Evolutionary conservation across 2,329 filamentous ascomycete species (phyloP), one percentile per base, ranked within the genome.

Genomic region (Chrysosporium queenslandicum): DNA sequence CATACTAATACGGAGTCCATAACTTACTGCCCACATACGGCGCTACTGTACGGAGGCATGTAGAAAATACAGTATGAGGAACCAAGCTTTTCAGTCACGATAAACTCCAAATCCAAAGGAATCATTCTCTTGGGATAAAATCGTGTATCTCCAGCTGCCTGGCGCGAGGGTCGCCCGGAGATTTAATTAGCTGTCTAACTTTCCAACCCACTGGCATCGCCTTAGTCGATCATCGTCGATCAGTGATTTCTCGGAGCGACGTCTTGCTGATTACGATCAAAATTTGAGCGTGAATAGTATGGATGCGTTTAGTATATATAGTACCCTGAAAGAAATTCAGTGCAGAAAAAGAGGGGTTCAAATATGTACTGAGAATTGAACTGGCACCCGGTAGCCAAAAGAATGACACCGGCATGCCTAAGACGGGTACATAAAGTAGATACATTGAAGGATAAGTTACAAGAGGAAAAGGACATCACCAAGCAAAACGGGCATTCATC

Each of bases 321-420:
- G n/a, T n/a, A n/a, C n/a, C n/a, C n/a, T n/a, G n/a, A n/a, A n/a
- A n/a, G n/a, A n/a, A n/a, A n/a, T n/a, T n/a, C 14, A 12, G 32
- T 36, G 14, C 32, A n/a, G 32, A 45, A 43, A 43, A 36, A 5
- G n/a, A 21, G 21, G 21, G 12, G 16, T 27, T 37, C 14, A 45
- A 45, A 51, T 51, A 51, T 45, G 49, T 51, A 51, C 49, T 51
- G 40, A 45, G 49, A 51, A 51, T 51, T 51, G 39, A 45, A 51
- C 30, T 12, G 49, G 40, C 12, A 51, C 23, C 29, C 41, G 14
- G 49, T 7, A 18, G 39, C 40, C 39, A 50, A 32, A 29, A 7
- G 46, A 21, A 30, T 32, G 49, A 21, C 21, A 25, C 18, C 39
- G n/a, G n/a, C 27, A 45, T 37, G 27, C 41, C 39, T 34, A 21